Base-by-base conservation (phyloP, 805 yeast genomes). In the Pichia nakasei region DNA sequence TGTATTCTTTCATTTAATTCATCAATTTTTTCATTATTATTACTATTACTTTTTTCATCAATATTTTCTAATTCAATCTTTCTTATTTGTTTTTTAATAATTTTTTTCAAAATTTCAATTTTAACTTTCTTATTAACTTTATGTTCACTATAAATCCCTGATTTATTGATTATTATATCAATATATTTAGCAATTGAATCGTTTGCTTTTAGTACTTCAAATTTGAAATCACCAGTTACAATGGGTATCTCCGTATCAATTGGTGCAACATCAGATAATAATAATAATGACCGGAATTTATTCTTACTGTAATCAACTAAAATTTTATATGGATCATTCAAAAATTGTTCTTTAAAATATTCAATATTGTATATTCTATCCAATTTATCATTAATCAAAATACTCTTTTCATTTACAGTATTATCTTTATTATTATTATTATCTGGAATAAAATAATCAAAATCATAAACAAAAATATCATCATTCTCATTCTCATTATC, bases 301-400 rank as follows among this genome's bases (percentile, higher is more conserved):
- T 82, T 82, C 54, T 80, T 80, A 38, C 67, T 56, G 71, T 78
- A 82, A 55, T 82, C 89, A 18, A 79, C 69, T 44, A 80, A 64
- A 12, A 82, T 77, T 22, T 88, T 66, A 55, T 81, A 79, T 44
- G 80, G 80, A 57, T 82, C 85, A 13, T 61, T 49, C n/a, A 66
- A 44, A 36, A 82, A 48, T 8, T 61, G 49, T 9, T 54, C 48
- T 39, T 68, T 66, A 51, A 82, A 77, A 31, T 57, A 67, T 0
- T 49, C 42, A 36, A 67, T 59, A 56, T 79, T 78, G 55, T 80
- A 82, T 51, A 75, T 65, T 13, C 59, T 48, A 54, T 82, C 88
- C 43, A 82, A 62, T 50, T 75, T 77, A 15, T 55, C 57, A 41
- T 61, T 59, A 32, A 57, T 52, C 31, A 43, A 54, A 12, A 42